These are phyloP conservation scores for Chara braunii DNA, from an alignment of 139 green algal species.

Conservation along the genomic window DNA sequence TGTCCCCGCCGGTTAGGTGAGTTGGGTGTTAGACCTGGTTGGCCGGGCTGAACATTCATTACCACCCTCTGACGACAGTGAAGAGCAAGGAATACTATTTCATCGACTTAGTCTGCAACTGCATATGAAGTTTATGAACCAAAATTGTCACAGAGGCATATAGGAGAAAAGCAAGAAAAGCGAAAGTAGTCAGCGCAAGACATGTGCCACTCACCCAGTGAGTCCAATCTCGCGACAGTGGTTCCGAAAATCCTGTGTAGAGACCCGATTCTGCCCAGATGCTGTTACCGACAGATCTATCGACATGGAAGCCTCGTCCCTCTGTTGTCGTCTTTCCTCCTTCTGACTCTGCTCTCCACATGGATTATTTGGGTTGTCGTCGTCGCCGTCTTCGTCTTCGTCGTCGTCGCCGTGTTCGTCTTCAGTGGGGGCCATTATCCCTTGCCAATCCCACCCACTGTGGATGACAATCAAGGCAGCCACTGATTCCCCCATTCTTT, in stretches of 20 bases:
- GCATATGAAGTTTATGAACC: no score
- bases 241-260: background rate
- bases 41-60: no score
- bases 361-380: background rate
- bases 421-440: background rate
- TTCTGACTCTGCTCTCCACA: background rate
- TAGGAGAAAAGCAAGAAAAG: no score
- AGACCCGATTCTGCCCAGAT: background rate
- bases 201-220: no score
- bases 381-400: background rate
- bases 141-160: no score
- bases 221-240: no score
- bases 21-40: no score
- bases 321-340: background rate
- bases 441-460: constrained; percentile 44
- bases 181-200: no score
- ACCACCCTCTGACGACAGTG: no score
- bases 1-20: no score
- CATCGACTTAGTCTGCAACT: no score
- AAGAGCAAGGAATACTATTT: no score
- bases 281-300: background rate
- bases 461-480: constrained; percentile 53
- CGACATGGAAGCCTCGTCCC: background rate
- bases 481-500: constrained; percentile 65
- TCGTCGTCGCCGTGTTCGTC: background rate